phyloP scores from a whole-genome alignment of 805 yeast genomes.

The Teunomyces aglyptinius region DNA sequence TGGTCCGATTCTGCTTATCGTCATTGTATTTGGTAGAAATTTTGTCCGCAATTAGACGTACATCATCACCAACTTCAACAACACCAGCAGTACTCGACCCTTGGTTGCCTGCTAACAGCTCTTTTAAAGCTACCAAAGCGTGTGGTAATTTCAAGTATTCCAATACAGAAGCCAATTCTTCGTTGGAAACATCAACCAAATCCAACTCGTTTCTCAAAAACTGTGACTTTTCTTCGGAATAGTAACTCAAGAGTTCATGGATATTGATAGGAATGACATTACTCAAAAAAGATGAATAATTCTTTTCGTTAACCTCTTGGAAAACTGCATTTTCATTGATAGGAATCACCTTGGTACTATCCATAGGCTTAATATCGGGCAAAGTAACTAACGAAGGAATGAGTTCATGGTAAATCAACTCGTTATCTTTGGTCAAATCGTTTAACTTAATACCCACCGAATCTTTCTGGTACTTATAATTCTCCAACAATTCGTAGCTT shows the following conservation, averaged over 20 bases:
- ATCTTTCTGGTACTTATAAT: conserved; percentile 41
- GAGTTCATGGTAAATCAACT: conserved; percentile 78
- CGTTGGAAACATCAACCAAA: conserved; percentile 69
- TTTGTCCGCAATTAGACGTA: conserved; percentile 18
- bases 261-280: conserved; percentile 83
- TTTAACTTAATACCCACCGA: conserved; percentile 34
- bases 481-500: conserved; percentile 39
- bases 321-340: conserved; percentile 47
- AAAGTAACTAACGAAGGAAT: conserved; percentile 63
- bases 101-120: conserved; percentile 20
- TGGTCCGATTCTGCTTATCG: conserved; percentile 33
- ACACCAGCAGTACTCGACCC: conserved; percentile 15
- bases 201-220: conserved; percentile 73
- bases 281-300: conserved; percentile 58
- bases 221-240: conserved; percentile 86
- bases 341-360: conserved; percentile 61
- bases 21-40: conserved; percentile 25
- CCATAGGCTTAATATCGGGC: conserved; percentile 65
- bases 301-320: conserved; percentile 37
- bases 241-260: conserved; percentile 81
- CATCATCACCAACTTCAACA: conserved; percentile 28
- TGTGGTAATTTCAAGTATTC: conserved; percentile 79
- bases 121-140: conserved; percentile 55
- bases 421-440: conserved; percentile 76
- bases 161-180: conserved; percentile 73